These are phyloP conservation scores for Pseudogymnoascus sp. DNA, from an alignment of 2,329 filamentous ascomycete species.

Conservation along the genomic window DNA sequence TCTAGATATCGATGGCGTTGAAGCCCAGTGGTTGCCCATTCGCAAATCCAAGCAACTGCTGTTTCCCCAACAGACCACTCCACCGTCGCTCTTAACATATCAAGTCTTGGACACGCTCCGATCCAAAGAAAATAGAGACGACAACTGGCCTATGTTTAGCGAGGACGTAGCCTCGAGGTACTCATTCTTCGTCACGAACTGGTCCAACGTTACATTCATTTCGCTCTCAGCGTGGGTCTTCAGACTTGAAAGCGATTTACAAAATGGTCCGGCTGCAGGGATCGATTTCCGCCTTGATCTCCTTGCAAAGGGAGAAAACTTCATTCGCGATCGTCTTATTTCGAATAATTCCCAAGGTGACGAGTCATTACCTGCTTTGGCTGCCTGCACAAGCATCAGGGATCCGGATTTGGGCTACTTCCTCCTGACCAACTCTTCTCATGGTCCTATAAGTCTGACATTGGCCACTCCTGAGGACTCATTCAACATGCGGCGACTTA, in stretches of 20 bases:
- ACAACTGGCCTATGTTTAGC: conserved; percentile 56
- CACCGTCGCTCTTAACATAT: conserved; percentile 48
- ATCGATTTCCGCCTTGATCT: conserved; percentile 54
- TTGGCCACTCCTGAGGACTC: conserved; percentile 51
- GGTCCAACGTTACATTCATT: conserved; percentile 50
- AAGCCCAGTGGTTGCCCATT: conserved; percentile 57
- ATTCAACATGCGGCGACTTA: conserved; percentile 37
- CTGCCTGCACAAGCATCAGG: conserved; percentile 44
- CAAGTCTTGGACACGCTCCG: conserved; percentile 53
- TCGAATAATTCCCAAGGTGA: conserved; percentile 40
- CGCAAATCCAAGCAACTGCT: conserved; percentile 39
- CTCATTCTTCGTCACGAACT: conserved; percentile 53
- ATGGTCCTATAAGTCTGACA: conserved; percentile 48
- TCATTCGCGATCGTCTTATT: conserved; percentile 47
- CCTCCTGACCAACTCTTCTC: conserved; percentile 49
- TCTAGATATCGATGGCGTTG: conserved; percentile 51
- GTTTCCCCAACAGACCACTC: conserved; percentile 30
- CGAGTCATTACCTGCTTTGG: conserved; percentile 37
- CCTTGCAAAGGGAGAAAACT: conserved; percentile 49
- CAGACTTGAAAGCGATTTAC: conserved; percentile 52
- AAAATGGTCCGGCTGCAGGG: conserved; percentile 46
- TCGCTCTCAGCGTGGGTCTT: conserved; percentile 56
- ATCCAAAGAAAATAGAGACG: conserved; percentile 44
- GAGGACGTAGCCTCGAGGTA: conserved; percentile 53
- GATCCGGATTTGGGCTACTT: conserved; percentile 58